These are phyloP conservation scores for Cadophora gregata DNA, from an alignment of 2,329 filamentous ascomycete species.

Conservation along the genomic window DNA sequence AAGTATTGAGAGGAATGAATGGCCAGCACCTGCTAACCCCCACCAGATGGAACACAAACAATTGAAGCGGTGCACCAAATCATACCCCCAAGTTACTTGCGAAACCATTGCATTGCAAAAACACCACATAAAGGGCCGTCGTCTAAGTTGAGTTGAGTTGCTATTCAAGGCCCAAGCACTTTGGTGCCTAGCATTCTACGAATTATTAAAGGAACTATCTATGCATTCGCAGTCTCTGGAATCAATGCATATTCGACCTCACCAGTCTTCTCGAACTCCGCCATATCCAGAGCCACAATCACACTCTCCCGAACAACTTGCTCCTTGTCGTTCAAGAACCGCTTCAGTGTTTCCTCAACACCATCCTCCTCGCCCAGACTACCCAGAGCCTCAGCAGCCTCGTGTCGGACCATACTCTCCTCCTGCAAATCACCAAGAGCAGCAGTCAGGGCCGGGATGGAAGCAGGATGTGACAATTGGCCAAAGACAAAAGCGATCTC, in stretches of 20 bases:
- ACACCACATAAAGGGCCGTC: neutral
- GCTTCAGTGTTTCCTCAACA: conserved; percentile 83
- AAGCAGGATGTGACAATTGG: conserved; percentile 94
- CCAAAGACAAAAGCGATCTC: conserved; percentile 99
- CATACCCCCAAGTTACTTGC: conserved; percentile 1
- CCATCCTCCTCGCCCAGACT: conserved; percentile 93
- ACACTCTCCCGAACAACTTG: conserved; percentile 94
- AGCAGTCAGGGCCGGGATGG: conserved; percentile 84
- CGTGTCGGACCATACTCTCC: conserved; percentile 95
- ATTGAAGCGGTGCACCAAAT: conserved; percentile 37
- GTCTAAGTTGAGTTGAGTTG: conserved; percentile 27
- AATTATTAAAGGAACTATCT: conserved; percentile 24
- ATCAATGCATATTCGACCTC: conserved; percentile 92
- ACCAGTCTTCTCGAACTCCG: conserved; percentile 90
- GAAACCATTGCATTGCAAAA: conserved; percentile 16
- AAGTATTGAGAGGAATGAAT: conserved; percentile 45
- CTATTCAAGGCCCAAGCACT: conserved; percentile 43
- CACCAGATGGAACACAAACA: conserved; percentile 47
- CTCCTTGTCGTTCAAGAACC: conserved; percentile 88
- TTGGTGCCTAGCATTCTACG: conserved; percentile 41
- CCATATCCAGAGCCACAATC: conserved; percentile 96
- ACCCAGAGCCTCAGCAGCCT: conserved; percentile 94
- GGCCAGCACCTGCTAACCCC: conserved; percentile 4
- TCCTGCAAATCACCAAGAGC: conserved; percentile 81
- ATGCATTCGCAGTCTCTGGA: conserved; percentile 58